Base-by-base conservation (phyloP, 495 filamentous ascomycete genomes). In the Aspergillus affinis region DNA sequence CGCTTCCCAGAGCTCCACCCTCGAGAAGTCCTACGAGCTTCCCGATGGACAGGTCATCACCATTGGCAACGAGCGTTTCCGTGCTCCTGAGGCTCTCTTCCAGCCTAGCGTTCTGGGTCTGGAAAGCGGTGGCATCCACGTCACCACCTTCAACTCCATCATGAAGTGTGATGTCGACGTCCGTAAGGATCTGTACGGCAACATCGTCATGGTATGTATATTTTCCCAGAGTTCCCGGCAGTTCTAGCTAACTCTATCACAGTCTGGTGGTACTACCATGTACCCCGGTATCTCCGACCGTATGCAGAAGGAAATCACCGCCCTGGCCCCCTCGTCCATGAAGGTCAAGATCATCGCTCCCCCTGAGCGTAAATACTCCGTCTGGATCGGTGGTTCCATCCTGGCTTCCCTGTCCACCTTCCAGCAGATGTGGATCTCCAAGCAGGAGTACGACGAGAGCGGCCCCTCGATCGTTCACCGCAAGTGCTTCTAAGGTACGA, bases 381-480 rank as follows among this genome's bases (percentile, higher is more conserved):
- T 98, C 84, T 98, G 94, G 94, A 98, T 98, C 78, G 94, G 94
- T 92, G 94, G 94, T 86, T 98, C 94, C 78, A 98, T 98, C 77
- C 82, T 98, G 74, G 94, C 94, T 65, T 98, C 94, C 63, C 91
- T 98, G 65, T 98, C 94, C 60, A 98, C 94, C 81, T 98, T 98
- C 92, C 94, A 98, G 83, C 94, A 98, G 84, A 98, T 98, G 95
- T 98, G 94, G 94, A 98, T 98, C 88, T 98, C 94, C 65, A 98
- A 98, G 91, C 94, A 98, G 84, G 94, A 98, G 86, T 98, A 98
- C 86, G 94, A 98, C 82, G 94, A 98, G 90, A 92, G 88, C 77
- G 94, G 94, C 79, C 94, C 94, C 70, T 97, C 92, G 69, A 98
- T 98, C 75, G 94, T 98, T 68, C 94, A 98, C 88, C 93, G 94